Percentiles rank a stretch among this genome's conserved stretches.
These are phyloP conservation scores for Acanthamoeba lenticulata DNA, from an alignment of 208 protist species.

Conservation along the genomic window DNA sequence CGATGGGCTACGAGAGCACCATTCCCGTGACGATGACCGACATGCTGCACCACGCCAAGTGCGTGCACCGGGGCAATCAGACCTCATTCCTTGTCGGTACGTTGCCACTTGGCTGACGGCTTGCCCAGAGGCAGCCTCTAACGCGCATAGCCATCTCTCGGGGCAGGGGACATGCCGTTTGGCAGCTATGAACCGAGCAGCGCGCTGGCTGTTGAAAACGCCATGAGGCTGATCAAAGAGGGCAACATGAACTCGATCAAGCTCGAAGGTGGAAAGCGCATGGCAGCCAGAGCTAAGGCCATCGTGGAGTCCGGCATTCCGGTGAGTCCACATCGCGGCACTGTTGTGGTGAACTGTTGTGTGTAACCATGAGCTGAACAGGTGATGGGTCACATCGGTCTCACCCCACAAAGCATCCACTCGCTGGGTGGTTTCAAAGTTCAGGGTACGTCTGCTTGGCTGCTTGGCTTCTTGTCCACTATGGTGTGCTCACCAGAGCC, in stretches of 20 bases:
- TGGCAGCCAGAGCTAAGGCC: constrained; percentile 64
- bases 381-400: constrained; percentile 89
- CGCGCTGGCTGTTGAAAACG: constrained; percentile 74
- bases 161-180: constrained; percentile 92
- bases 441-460: constrained; percentile 56
- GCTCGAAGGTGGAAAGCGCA: constrained; percentile 85
- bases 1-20: constrained; percentile 84
- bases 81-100: constrained; percentile 63
- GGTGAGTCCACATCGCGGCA: too few species aligned
- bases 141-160: too few species aligned
- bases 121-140: too few species aligned
- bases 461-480: too few species aligned
- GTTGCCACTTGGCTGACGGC: too few species aligned
- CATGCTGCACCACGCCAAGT: constrained; percentile 65
- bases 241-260: constrained; percentile 86
- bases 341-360: too few species aligned
- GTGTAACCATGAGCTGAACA: too few species aligned
- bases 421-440: constrained; percentile 86
- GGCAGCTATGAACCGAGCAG: constrained; percentile 83
- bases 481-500: neutral
- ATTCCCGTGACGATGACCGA: constrained; percentile 85
- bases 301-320: constrained; percentile 73
- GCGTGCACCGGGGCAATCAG: constrained; percentile 55
- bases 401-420: constrained; percentile 87
- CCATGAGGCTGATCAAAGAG: constrained; percentile 71